phyloP scores from a whole-genome alignment of 1,284 basidiomycete genomes.

The Microbotryum scabiosae region DNA sequence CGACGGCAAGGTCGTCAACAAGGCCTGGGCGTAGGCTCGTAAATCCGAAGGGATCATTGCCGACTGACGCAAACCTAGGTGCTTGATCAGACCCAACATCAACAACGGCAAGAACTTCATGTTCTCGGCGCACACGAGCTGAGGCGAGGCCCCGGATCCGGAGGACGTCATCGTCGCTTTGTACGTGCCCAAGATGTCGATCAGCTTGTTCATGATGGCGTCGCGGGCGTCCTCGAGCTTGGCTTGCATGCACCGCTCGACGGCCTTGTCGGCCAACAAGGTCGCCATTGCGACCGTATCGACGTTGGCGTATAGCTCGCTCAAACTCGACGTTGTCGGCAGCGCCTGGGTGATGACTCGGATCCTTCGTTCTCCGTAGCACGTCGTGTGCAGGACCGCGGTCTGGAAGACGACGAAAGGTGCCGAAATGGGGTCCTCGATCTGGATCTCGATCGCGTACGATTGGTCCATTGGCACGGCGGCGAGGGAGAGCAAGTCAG shows the following conservation, averaged over 20 bases:
- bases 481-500: conserved; percentile 92
- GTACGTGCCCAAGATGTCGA: conserved; percentile 84
- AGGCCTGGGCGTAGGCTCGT: conserved; percentile 84
- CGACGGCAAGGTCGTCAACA: conserved; percentile 83
- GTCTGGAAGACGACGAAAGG: conserved; percentile 95
- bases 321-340: conserved; percentile 85
- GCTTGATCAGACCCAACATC: conserved; percentile 83
- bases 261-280: conserved; percentile 89
- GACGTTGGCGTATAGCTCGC: conserved; percentile 88
- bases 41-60: conserved; percentile 94
- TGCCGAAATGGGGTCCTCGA: conserved; percentile 87
- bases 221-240: conserved; percentile 92
- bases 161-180: conserved; percentile 94
- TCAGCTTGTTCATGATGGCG: conserved; percentile 77
- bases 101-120: conserved; percentile 88
- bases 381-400: conserved; percentile 91
- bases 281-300: conserved; percentile 90
- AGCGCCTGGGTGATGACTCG: conserved; percentile 88
- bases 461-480: conserved; percentile 94
- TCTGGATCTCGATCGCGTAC: conserved; percentile 93
- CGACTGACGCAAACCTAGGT: conserved; percentile 90
- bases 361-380: conserved; percentile 90
- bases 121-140: conserved; percentile 84
- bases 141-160: conserved; percentile 85
- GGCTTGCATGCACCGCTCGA: conserved; percentile 75